Conservation (phyloP, 1,139 yeast genomes). For the Protomyces inundatus region DNA sequence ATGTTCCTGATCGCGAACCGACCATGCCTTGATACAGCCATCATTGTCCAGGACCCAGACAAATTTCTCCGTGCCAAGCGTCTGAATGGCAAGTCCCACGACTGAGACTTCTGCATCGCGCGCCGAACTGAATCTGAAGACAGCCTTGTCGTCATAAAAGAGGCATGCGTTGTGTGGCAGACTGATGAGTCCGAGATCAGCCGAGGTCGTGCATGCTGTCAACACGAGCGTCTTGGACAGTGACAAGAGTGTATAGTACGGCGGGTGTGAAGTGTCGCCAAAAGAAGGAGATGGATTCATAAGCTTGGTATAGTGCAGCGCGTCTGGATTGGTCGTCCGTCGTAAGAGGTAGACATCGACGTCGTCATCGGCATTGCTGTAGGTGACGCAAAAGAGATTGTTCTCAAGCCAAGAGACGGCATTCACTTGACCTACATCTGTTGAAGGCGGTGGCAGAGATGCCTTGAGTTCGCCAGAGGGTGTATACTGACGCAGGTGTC, state of each 20-base stretch:
- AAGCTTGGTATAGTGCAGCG: neutral
- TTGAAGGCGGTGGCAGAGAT: slow-evolving; percentile 32
- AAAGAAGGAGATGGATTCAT: slow-evolving; percentile 12
- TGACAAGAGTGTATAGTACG: neutral
- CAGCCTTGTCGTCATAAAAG: neutral
- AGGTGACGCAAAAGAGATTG: slow-evolving; percentile 37
- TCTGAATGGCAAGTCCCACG: slow-evolving; percentile 1
- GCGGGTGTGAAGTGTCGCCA: slow-evolving; percentile 20
- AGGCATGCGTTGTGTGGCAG: slow-evolving; percentile 1
- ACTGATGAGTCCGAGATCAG: slow-evolving; percentile 12
- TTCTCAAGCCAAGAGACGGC: slow-evolving; percentile 33
- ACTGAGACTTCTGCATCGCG: slow-evolving; percentile 14
- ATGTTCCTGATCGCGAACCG: neutral
- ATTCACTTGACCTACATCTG: slow-evolving; percentile 24
- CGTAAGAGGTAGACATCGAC: slow-evolving; percentile 6
- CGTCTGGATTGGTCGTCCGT: neutral
- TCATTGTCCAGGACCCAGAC: slow-evolving; percentile 16
- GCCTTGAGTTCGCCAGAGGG: slow-evolving; percentile 35
- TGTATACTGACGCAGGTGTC: slow-evolving; percentile 35
- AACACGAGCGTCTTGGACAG: slow-evolving; percentile 10
- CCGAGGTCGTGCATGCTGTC: slow-evolving; percentile 9
- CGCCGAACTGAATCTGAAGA: slow-evolving; percentile 3
- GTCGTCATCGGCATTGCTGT: slow-evolving; percentile 20
- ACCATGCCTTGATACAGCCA: slow-evolving; percentile 13
- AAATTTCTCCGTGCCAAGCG: neutral